These are phyloP conservation scores for Lomentospora prolificans DNA, from an alignment of 2,329 filamentous ascomycete species.

Conservation along the genomic window DNA sequence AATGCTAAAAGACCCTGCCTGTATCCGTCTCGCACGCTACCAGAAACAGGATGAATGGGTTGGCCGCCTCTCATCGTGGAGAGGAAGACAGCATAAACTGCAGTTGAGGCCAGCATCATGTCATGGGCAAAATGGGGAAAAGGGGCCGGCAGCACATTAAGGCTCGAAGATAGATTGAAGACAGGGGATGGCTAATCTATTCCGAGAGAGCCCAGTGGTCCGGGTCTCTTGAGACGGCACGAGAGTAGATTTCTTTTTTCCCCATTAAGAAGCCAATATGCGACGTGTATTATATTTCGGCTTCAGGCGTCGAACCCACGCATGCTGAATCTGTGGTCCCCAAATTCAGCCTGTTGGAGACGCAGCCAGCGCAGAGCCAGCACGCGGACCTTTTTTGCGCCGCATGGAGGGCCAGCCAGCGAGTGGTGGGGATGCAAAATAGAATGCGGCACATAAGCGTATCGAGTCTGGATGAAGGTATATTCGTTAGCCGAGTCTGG, in stretches of 20 bases:
- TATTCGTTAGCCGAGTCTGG: no score
- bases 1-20: neutral
- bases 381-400: neutral
- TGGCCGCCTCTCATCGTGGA: no score
- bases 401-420: neutral
- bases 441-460: neutral
- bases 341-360: constrained; percentile 2
- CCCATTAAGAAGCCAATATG: neutral
- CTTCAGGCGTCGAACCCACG: neutral
- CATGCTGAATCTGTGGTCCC: neutral
- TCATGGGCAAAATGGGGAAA: constrained; percentile 1
- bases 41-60: neutral
- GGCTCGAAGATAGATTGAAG: neutral
- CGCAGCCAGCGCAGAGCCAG: neutral
- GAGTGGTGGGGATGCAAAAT: neutral
- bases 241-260: neutral
- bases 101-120: no score
- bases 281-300: neutral
- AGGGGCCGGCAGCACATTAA: neutral
- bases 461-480: neutral
- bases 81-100: no score
- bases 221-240: neutral
- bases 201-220: neutral
- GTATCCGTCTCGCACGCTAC: no score
- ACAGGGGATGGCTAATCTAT: neutral